A percentile compares a stretch with the other conserved stretches of the same genome.
phyloP scores from a whole-genome alignment of 1,284 basidiomycete species.

The Meripilus lineatus region DNA sequence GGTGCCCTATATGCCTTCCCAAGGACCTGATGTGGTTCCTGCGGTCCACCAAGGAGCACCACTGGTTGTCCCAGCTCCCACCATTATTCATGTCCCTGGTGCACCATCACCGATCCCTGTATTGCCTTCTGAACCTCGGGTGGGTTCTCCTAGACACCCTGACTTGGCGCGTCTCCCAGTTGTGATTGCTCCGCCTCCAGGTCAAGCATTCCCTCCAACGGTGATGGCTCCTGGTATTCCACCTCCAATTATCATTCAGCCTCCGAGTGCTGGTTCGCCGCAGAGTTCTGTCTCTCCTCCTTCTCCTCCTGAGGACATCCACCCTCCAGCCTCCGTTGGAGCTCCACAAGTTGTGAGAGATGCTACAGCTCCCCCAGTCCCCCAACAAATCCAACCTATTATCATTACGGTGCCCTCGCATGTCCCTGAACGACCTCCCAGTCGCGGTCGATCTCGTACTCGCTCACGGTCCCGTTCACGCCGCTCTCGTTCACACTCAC shows the following conservation, averaged over 20 bases:
- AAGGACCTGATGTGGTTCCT: too few relatives aligned
- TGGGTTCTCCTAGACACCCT: neutral
- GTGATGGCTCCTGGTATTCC: constrained; percentile 1
- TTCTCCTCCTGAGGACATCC: too few relatives aligned
- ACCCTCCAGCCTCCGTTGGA: too few relatives aligned
- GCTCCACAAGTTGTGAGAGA: too few relatives aligned
- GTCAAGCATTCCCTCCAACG: constrained; percentile 3
- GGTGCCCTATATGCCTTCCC: too few relatives aligned
- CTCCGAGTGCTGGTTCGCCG: constrained; percentile 5
- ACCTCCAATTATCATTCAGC: constrained; percentile 18
- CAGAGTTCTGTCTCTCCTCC: too few relatives aligned
- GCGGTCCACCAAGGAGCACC: too few relatives aligned
- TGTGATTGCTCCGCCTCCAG: neutral
- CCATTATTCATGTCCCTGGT: neutral
- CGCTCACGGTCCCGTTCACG: constrained; percentile 13
- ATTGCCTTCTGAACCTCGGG: neutral
- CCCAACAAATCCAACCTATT: neutral
- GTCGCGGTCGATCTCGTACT: too few relatives aligned
- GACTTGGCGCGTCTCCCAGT: neutral
- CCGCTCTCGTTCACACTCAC: constrained; percentile 12
- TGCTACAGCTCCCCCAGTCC: too few relatives aligned
- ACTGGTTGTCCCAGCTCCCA: neutral
- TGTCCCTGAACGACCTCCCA: too few relatives aligned
- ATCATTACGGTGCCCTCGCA: neutral
- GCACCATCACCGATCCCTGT: neutral